A percentile compares a stretch with the other conserved stretches of the same genome.
phyloP scores from a whole-genome alignment of 1,284 basidiomycete species.

The Ganoderma boninense region DNA sequence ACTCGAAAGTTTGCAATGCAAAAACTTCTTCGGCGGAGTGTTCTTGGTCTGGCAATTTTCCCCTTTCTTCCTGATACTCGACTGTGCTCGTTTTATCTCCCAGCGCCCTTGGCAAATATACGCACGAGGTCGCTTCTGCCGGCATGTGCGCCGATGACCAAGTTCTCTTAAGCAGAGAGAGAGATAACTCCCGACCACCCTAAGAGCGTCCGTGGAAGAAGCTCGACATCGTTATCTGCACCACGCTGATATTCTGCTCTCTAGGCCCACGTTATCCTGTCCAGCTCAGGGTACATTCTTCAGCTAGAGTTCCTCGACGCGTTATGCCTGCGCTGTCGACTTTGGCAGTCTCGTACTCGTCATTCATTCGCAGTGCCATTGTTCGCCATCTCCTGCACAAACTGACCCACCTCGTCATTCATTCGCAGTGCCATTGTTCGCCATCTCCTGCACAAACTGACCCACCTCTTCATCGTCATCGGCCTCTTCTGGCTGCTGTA shows the following conservation, averaged over 20 bases:
- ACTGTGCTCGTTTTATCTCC: no score
- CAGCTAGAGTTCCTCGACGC: not conserved
- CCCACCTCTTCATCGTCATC: constrained; percentile 61
- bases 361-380: not conserved
- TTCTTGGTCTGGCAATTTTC: no score
- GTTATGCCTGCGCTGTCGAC: not conserved
- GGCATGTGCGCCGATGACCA: no score
- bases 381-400: no score
- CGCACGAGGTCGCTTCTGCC: no score
- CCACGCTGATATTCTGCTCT: not conserved
- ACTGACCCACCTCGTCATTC: no score
- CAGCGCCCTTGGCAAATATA: no score
- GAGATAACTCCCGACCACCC: not conserved
- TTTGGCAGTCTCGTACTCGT: not conserved
- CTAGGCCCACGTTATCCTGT: not conserved
- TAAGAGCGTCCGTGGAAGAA: not conserved
- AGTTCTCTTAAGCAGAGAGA: no score
- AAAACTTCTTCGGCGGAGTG: no score
- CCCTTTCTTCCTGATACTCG: no score
- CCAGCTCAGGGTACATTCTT: not conserved
- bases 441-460: no score
- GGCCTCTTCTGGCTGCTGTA: constrained; percentile 66
- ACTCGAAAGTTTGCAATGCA: not conserved
- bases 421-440: no score
- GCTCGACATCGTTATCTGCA: not conserved